Evolutionary conservation across 2,329 filamentous ascomycete species (phyloP), one percentile per base, ranked within the genome.

Genomic region (Aspergillus glaucus): DNA sequence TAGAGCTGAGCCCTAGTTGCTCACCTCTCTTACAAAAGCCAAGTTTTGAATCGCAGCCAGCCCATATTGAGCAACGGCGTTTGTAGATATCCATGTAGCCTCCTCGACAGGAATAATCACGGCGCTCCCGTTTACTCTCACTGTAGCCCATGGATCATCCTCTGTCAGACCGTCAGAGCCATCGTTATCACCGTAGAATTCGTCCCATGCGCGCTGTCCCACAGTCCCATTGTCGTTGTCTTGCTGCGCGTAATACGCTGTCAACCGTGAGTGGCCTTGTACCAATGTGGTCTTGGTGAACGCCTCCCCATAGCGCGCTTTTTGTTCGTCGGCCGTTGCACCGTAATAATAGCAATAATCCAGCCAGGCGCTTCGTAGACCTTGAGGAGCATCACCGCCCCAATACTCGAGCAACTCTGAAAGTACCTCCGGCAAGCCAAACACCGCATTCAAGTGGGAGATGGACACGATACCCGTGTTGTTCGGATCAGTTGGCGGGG

Each of bases 341-440:
- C 71, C 68, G 55, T 79, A 84, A 62, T 80, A 81, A 59, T 76
- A 77, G 57, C 78, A 80, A 63, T 84, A 84, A 44, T 82, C 80
- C 1, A 82, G 64, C 75, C 79, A 84, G 0, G 74, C 78, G 6
- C 75, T 61, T 44, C 76, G 68, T 59, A 84, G 82, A 0, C 72
- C 73, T 7, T 67, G 55, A 0, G 79, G 77, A 0, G 74, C 52
- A 2, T 75, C 70, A 1, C 70, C 66, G 2, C 68, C 73, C 12
- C 71, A 73, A 56, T 78, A 75, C 42, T 79, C 72, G 2, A 79
- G 66, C 1, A 81, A 55, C 52, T 84, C 79, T 0, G 79, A 75
- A 7, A 80, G 68, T 1, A 82, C 77, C 59, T 84, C 81, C 0
- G 76, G 70, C 0, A 82, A 66, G 2, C 81, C 81, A 52, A 84